Evolutionary conservation across 2,329 filamentous ascomycete genomes (phyloP), one percentile per base, ranked within the genome.

Genomic region (Rhinocladiella similis): DNA sequence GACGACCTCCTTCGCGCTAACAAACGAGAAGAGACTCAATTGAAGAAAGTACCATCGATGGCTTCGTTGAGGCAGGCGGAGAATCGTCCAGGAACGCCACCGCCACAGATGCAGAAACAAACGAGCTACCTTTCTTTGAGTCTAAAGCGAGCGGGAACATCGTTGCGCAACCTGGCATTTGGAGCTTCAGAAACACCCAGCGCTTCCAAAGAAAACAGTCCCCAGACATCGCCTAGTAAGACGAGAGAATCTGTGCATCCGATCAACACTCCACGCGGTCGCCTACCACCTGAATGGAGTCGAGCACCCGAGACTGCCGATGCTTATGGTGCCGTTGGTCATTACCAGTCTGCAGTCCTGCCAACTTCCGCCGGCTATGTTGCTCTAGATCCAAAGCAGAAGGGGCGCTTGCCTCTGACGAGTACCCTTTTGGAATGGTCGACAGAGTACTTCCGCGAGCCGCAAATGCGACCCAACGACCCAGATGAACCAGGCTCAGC

Each of bases 381-480:
- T 61, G 77, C 84, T 49, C 83, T 87, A 56, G 77, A 80, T 1
- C 77, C 83, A 51, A 52, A 53, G 35, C 50, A 41, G 22, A 65
- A 77, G 9, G 87, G 89, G 1, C 73, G 72, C 12, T 81, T 97
- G 25, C 94, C 94, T 1, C 72, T 99, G 16, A 82, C 83, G 57
- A 96, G 91, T 70, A 86, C 82, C 7, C 96, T 97, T 72, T 80
- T 96, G 61, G 90, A 96, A 62, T 99, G 93, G 92, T 96, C 92
- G 3, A 91, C 94, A 43, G 93, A 93, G 72, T 97, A 99, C 71
- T 99, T 97, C 80, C 90, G 92, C 27, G 92, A 97, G 72, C 94
- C 94, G 29, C 94, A 99, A 73, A 97, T 99, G 94, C 95, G 94
- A 69, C 88, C 91, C 2, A 92, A 89, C 56, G 94, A 99, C 70